These are phyloP conservation scores for Camelina sativa DNA, from an alignment of 345 rosid species.

Conservation along the genomic window DNA sequence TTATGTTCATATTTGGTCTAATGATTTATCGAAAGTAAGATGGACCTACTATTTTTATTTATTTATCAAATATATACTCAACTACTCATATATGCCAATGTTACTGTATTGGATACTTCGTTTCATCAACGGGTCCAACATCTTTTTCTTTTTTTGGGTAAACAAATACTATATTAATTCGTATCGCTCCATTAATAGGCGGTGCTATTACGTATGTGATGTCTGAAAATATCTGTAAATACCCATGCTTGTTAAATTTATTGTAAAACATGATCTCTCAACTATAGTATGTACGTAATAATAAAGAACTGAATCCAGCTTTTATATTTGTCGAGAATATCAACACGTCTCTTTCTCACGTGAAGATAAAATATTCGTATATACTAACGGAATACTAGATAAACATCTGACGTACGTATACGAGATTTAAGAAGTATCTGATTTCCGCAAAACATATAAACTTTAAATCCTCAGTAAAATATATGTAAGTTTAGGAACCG, in stretches of 20 bases:
- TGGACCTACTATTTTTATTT: not conserved
- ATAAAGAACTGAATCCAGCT: slow-evolving; percentile 5
- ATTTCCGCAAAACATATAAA: not conserved
- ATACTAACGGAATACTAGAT: not conserved
- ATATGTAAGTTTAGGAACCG: not conserved
- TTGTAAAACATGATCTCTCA: slow-evolving; percentile 34
- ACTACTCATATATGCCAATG: not conserved
- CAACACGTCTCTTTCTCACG: slow-evolving; percentile 26
- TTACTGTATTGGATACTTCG: not conserved
- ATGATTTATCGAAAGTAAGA: not conserved
- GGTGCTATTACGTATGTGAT: slow-evolving; percentile 32
- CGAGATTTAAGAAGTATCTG: not conserved
- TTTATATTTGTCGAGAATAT: slow-evolving; percentile 21
- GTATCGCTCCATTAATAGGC: slow-evolving; percentile 36
- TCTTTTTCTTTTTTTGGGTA: not conserved
- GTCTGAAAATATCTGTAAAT: slow-evolving; percentile 32
- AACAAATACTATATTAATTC: not conserved
- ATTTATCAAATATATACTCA: not conserved
- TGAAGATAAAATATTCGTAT: slow-evolving; percentile 5
- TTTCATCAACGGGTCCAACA: not conserved
- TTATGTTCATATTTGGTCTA: not conserved
- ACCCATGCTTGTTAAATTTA: slow-evolving; percentile 31
- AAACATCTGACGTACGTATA: slow-evolving; percentile 7
- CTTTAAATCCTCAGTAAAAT: not conserved
- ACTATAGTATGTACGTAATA: slow-evolving; percentile 1